Conservation (phyloP, 1,284 basidiomycete species). For the Paramarasmius palmivorus region DNA sequence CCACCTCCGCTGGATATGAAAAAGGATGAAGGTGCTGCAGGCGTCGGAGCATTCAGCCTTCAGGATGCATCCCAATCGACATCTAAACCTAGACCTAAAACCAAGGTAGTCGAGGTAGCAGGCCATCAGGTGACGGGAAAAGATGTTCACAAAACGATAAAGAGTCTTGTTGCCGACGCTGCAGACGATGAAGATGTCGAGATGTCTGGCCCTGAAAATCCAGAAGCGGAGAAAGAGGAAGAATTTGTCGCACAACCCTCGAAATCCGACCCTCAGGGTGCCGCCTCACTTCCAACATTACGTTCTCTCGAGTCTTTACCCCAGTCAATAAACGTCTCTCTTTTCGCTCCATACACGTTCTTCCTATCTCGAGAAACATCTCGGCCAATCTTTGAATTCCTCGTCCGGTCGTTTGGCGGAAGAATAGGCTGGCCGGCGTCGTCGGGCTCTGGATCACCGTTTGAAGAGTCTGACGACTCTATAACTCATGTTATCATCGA, state of each 20-base stretch:
- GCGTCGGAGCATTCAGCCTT: constrained; percentile 89
- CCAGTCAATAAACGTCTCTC: constrained; percentile 49
- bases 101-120: constrained; percentile 49
- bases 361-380: constrained; percentile 96
- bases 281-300: constrained; percentile 74
- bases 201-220: constrained; percentile 34
- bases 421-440: constrained; percentile 88
- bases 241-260: constrained; percentile 72
- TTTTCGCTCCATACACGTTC: constrained; percentile 91
- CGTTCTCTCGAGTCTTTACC: constrained; percentile 68
- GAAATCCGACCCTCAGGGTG: constrained; percentile 52
- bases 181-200: constrained; percentile 38
- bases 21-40: constrained; percentile 88
- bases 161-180: constrained; percentile 48
- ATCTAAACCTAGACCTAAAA: constrained; percentile 30
- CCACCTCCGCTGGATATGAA: constrained; percentile 87
- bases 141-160: constrained; percentile 75
- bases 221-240: constrained; percentile 56
- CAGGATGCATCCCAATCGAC: constrained; percentile 48
- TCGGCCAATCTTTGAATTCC: constrained; percentile 92
- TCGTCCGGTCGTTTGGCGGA: constrained; percentile 90
- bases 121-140: constrained; percentile 65
- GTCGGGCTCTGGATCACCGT: constrained; percentile 82
- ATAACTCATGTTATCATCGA: constrained; percentile 98
- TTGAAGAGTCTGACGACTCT: constrained; percentile 70